Conservation (phyloP, 1,284 basidiomycete genomes). For the Microbotryum saponariae region DNA sequence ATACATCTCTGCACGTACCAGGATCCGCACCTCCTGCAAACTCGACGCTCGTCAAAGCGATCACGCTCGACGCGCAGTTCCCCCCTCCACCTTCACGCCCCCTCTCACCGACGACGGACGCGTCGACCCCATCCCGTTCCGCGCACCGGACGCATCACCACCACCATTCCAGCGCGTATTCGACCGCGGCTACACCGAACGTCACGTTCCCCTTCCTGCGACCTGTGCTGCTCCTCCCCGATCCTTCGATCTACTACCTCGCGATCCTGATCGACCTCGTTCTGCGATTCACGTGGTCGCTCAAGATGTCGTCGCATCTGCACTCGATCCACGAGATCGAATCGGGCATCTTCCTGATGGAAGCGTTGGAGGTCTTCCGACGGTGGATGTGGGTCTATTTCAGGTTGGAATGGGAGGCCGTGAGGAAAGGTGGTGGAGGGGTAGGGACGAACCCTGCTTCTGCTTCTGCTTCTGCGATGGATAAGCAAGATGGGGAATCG, state of each 20-base stretch:
- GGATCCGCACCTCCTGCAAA: not conserved
- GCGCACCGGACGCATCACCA: not conserved
- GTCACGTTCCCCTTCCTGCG: conserved; percentile 58
- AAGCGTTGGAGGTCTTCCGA: conserved; percentile 78
- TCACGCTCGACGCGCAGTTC: not conserved
- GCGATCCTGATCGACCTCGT: conserved; percentile 77
- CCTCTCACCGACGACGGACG: conserved; percentile 30
- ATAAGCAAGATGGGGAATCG: conserved; percentile 19
- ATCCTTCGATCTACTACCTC: conserved; percentile 71
- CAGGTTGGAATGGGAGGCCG: conserved; percentile 88
- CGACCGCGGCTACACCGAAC: conserved; percentile 34
- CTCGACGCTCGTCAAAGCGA: conserved; percentile 5
- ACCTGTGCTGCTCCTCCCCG: conserved; percentile 60
- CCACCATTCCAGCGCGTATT: conserved; percentile 30
- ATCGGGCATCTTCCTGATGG: conserved; percentile 77
- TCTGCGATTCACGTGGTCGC: conserved; percentile 87
- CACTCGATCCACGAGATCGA: conserved; percentile 76
- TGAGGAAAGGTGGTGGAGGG: conserved; percentile 48
- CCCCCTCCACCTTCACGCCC: conserved; percentile 36
- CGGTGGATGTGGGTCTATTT: conserved; percentile 97
- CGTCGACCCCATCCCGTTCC: not conserved
- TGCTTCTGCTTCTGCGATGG: not conserved
- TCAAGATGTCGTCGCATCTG: conserved; percentile 82
- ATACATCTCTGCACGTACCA: not conserved
- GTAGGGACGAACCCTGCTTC: not conserved